Conservation (phyloP, 352 stramenopile species). For the Phytopythium aichiense region DNA sequence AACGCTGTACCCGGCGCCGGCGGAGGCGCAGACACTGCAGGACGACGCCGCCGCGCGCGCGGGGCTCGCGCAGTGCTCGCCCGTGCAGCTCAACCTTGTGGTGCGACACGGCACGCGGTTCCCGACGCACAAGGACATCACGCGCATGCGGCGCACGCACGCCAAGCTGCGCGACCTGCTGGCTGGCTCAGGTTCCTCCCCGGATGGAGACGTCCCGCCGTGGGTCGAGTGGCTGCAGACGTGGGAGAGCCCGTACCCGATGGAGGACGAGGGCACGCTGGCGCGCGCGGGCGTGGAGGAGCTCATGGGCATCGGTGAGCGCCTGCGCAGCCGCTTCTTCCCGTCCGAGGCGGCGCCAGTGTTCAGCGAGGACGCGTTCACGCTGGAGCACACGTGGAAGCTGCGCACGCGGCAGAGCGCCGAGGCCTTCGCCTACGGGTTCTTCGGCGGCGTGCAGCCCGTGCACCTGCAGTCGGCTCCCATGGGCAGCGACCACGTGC, state of each 20-base stretch:
- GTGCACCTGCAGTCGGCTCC: constrained; percentile 49
- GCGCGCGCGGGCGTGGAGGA: constrained; percentile 53
- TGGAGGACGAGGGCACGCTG: constrained; percentile 40
- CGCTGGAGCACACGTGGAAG: constrained; percentile 83
- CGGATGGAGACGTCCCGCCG: neutral
- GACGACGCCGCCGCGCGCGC: neutral
- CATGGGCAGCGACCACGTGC: constrained; percentile 49
- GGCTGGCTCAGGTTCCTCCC: neutral
- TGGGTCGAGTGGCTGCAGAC: constrained; percentile 23
- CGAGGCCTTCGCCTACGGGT: constrained; percentile 66
- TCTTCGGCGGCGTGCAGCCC: constrained; percentile 57
- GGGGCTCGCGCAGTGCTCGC: constrained; percentile 24
- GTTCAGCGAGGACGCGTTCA: constrained; percentile 35
- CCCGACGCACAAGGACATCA: constrained; percentile 78
- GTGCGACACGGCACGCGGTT: constrained; percentile 76
- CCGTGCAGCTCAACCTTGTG: constrained; percentile 73
- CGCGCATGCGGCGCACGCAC: constrained; percentile 38
- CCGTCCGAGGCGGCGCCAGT: constrained; percentile 8
- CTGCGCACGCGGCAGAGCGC: constrained; percentile 74
- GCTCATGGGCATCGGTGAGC: constrained; percentile 49
- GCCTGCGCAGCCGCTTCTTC: constrained; percentile 50
- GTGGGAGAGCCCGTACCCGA: constrained; percentile 53
- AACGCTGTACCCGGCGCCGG: constrained; percentile 51
- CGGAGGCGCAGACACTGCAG: constrained; percentile 4
- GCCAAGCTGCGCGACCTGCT: constrained; percentile 25